A percentile compares a stretch with the other conserved stretches of the same genome.
These are phyloP conservation scores for Penicillium olsonii DNA, from an alignment of 2,329 filamentous ascomycete genomes.

Conservation along the genomic window DNA sequence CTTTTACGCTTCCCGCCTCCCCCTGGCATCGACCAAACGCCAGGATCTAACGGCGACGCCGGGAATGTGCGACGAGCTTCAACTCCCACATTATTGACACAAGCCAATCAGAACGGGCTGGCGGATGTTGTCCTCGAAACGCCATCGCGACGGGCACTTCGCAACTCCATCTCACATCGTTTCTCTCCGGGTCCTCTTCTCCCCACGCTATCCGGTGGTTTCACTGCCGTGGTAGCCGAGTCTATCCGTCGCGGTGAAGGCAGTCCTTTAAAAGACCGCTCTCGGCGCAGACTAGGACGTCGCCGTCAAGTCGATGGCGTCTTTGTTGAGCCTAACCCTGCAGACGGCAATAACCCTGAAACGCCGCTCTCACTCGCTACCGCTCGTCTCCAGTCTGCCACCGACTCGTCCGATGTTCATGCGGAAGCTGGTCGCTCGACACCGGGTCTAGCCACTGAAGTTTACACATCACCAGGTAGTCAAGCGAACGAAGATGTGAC, in stretches of 20 bases:
- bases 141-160: constrained; percentile 38
- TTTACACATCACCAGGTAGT: constrained; percentile 7
- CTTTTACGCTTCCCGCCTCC: constrained; percentile 43
- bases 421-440: constrained; percentile 25
- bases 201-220: constrained; percentile 60
- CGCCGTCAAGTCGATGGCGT: constrained; percentile 32
- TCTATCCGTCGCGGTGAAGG: constrained; percentile 61
- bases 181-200: constrained; percentile 62
- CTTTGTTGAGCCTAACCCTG: constrained; percentile 22
- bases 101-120: constrained; percentile 24
- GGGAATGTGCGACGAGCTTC: constrained; percentile 19
- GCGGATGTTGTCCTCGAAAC: constrained; percentile 36
- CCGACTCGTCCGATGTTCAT: constrained; percentile 19
- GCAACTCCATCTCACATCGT: constrained; percentile 52
- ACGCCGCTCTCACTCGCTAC: constrained; percentile 23
- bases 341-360: constrained; percentile 20
- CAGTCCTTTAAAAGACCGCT: constrained; percentile 37
- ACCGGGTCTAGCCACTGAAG: constrained; percentile 21
- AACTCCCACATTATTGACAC: constrained; percentile 19
- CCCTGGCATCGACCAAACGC: constrained; percentile 33
- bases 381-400: constrained; percentile 31
- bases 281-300: constrained; percentile 26
- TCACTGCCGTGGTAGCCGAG: constrained; percentile 66
- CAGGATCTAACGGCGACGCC: constrained; percentile 12
- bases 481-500: constrained; percentile 20